Base-by-base conservation (phyloP, 2,329 filamentous ascomycete species). In the Aspergillus novoparasiticus region DNA sequence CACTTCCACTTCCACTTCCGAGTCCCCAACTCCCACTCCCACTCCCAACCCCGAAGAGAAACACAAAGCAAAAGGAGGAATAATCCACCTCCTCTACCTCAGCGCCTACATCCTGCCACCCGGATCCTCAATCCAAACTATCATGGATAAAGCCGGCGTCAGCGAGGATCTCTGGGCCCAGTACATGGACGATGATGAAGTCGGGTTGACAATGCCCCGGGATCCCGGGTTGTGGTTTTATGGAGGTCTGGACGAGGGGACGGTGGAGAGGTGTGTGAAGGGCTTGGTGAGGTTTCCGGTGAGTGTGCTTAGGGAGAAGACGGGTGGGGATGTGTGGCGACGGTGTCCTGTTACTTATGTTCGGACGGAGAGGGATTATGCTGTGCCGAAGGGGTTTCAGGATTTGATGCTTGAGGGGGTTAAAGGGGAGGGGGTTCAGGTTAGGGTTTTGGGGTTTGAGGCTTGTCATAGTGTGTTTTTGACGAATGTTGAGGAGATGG, bases 381-480 rank as follows among this genome's bases (percentile, higher is more conserved):
- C 59, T 5, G 59, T 70, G 4, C 56, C 46, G 0, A 50, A 39
- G 46, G n/a, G 39, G 2, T 66, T 65, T 55, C 69, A 68, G 61
- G 64, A 68, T 56, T 32, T 66, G 0, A 69, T 69, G 64, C 28
- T 70, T 9, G 41, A 36, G 23, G 61, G 58, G 50, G 64, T 63
- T 1, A 43, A 19, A 21, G 54, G 19, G 3, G 57, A 64, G 14
- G 65, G 66, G 0, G 39, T 64, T 32, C 43, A 62, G 19, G 12
- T 68, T 11, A 61, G 57, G 48, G 32, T 61, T 30, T 59, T 11
- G 57, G 62, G 62, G 28, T 66, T 58, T 46, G 65, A 70, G 64
- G 61, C 68, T 41, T 41, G 16, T 59, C 68, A 71, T 59, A 66
- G 64, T 56, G 12, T 63, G 8, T 70, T 67, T 41, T 39, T 70